These are phyloP conservation scores for Paracoccidioides brasiliensis DNA, from an alignment of 2,329 filamentous ascomycete species.

Conservation along the genomic window DNA sequence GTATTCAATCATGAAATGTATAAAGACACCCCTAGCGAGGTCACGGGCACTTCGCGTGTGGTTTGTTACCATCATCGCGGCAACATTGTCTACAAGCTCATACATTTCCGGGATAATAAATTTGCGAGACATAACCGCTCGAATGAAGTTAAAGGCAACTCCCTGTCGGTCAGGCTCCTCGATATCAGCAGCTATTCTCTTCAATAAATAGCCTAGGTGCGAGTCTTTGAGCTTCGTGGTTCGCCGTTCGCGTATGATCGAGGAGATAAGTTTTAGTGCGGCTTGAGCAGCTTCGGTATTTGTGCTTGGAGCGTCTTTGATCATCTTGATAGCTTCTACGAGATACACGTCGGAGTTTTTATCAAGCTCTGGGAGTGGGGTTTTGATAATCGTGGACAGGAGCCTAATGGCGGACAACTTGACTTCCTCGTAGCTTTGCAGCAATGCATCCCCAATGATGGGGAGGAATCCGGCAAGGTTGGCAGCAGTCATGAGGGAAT, in stretches of 20 bases:
- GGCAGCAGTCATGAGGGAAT: constrained; percentile 60
- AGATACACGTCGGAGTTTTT: constrained; percentile 64
- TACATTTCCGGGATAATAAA: constrained; percentile 80
- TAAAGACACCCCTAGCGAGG: constrained; percentile 74
- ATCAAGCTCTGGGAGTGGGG: constrained; percentile 59
- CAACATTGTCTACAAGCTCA: constrained; percentile 78
- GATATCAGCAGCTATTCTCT: constrained; percentile 71
- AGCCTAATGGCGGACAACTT: constrained; percentile 77
- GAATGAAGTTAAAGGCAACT: constrained; percentile 86
- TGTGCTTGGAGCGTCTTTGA: constrained; percentile 64
- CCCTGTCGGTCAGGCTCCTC: constrained; percentile 88
- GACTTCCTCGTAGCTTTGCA: constrained; percentile 80
- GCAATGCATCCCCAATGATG: constrained; percentile 73
- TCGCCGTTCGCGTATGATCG: constrained; percentile 68
- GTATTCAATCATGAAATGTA: constrained; percentile 89
- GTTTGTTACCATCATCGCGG: constrained; percentile 89
- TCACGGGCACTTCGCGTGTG: constrained; percentile 80
- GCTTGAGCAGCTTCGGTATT: constrained; percentile 76
- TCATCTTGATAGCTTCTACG: constrained; percentile 68
- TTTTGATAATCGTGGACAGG: constrained; percentile 71
- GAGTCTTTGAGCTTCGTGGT: constrained; percentile 65
- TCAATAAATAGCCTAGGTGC: constrained; percentile 69
- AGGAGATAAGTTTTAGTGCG: constrained; percentile 74
- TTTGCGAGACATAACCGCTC: constrained; percentile 72
- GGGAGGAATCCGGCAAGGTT: constrained; percentile 81